Base-by-base conservation (phyloP, 495 filamentous ascomycete species). In the Beverwykella pulmonaria region DNA sequence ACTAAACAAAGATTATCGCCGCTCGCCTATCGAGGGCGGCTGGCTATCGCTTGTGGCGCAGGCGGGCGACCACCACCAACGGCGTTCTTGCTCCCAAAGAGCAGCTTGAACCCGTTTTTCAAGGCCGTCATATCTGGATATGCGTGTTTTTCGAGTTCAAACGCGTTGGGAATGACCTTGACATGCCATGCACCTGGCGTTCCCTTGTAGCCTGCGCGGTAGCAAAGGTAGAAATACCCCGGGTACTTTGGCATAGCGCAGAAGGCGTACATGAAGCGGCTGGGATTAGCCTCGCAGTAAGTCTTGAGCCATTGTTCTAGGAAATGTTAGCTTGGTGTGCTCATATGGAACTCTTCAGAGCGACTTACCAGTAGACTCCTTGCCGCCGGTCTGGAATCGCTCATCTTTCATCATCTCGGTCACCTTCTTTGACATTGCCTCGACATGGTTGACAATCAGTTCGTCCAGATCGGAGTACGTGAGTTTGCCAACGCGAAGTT, bases 351-450 rank as follows among this genome's bases (percentile, higher is more conserved):
- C 20, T 23, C 19, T 14, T 22, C 17, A 58, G 32, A 20, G 34
- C 56, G 60, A 79, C 89, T 79, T 89, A 96, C 93, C 93, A 63
- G 92, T 90, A 69, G 95, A 90, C 29, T 86, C 80, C 75, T 88
- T 89, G 72, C 83, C 93, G 44, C 87, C 87, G 49, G 85, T 83
- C 74, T 94, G 90, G 76, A 89, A 98, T 76, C 96, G 95, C 69
- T 96, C 92, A 78, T 96, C 85, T 67, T 88, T 80, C 83, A 90
- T 91, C 81, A 98, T 89, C 79, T 98, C 94, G 55, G 96, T 93
- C 8, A 97, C 93, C 80, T 98, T 98, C 79, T 89, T 91, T 29
- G 92, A 91, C 93, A 97, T 97, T 34, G 93, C 90, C 79, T 96
- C 93, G 71, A 98, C 90, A 68, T 98, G 94, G 63, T 92, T 92